phyloP scores from a whole-genome alignment of 2,329 filamentous ascomycete species.

The Colletotrichum liriopes region DNA sequence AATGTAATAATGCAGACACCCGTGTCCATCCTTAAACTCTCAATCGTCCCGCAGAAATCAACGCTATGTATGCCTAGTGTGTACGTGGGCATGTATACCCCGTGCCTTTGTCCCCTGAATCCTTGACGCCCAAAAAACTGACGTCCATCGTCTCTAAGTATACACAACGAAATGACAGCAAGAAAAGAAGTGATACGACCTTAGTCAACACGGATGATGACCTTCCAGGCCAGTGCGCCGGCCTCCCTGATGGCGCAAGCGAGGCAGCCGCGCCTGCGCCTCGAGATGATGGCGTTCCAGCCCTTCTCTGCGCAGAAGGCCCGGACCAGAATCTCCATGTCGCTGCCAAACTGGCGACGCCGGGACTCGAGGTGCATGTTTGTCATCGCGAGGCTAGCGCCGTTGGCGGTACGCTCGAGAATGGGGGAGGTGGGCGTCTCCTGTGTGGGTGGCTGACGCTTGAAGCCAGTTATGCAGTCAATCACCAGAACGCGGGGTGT shows the following conservation, averaged over 20 bases:
- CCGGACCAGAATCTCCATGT: conserved; percentile 79
- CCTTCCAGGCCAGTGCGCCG: conserved; percentile 77
- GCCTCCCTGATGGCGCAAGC: conserved; percentile 84
- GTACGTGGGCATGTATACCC: conserved; percentile 14
- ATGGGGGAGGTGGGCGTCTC: conserved; percentile 67
- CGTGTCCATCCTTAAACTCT: background rate
- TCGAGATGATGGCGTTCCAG: conserved; percentile 81
- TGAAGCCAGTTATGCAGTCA: conserved; percentile 73
- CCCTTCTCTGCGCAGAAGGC: conserved; percentile 82
- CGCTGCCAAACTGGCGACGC: conserved; percentile 72
- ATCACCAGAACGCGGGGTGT: conserved; percentile 69
- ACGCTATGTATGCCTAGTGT: conserved; percentile 36
- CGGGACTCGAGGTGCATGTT: conserved; percentile 72
- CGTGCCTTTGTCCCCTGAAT: background rate
- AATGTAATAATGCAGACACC: conserved; percentile 34
- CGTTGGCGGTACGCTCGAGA: conserved; percentile 54
- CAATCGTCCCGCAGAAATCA: conserved; percentile 29
- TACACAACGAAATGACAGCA: conserved; percentile 6
- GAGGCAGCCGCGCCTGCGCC: conserved; percentile 78
- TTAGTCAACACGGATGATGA: conserved; percentile 74
- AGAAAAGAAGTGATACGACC: background rate
- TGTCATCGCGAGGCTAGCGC: conserved; percentile 60
- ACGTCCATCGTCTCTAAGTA: background rate
- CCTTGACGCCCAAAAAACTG: conserved; percentile 14
- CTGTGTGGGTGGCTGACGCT: conserved; percentile 57